Base-by-base conservation (phyloP, 2,329 filamentous ascomycete species). In the Alternaria gansuensis region DNA sequence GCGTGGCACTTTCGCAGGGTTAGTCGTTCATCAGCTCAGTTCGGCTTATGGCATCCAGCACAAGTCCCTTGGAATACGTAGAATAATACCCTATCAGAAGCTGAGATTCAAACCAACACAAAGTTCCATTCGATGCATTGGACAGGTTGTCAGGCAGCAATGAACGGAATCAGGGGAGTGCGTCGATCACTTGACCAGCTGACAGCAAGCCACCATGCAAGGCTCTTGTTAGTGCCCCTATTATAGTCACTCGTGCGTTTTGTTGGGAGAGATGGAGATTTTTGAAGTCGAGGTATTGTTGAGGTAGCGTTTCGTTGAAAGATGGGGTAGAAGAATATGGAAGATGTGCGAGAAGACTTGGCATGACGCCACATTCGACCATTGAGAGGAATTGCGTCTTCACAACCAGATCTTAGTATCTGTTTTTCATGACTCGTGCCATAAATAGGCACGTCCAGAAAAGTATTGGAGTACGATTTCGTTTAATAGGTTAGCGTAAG, bases 181-280 rank as follows among this genome's bases (percentile, higher is more conserved):
- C 2, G 44, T 1, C 29, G 29, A 46, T 46, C 44, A 46, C 13
- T 34, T 46, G 44, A 46, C 17, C 44, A 34, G 44, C 44, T 46
- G 44, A 46, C 29, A n/a, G 44, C 24, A 21, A 46, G 44, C 44
- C 44, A 34, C 44, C 17, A 46, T 33, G 44, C 44, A 24, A 23
- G 17, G 17, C 1, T 13, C 11, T n/a, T 23, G 29, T 2, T 24
- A 46, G 44, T 14, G 17, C 24, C 13, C 29, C 44, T 24, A 24
- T 46, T n/a, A 6, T 7, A 7, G 17, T 1, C 3, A 21, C 5
- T 8, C 3, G 4, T 8, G 29, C 3, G 6, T 24, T 46, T 34
- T 46, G 44, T 46, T 46, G 44, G 21, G 44, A 34, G 1, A 33
- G 8, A 23, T 5, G 13, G 1, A 2, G 13, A 7, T 2, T 3